Evolutionary conservation across 371 early-diverging fungal genomes (phyloP), one percentile per base, ranked within the genome.

Genomic region (Apophysomyces elegans): DNA sequence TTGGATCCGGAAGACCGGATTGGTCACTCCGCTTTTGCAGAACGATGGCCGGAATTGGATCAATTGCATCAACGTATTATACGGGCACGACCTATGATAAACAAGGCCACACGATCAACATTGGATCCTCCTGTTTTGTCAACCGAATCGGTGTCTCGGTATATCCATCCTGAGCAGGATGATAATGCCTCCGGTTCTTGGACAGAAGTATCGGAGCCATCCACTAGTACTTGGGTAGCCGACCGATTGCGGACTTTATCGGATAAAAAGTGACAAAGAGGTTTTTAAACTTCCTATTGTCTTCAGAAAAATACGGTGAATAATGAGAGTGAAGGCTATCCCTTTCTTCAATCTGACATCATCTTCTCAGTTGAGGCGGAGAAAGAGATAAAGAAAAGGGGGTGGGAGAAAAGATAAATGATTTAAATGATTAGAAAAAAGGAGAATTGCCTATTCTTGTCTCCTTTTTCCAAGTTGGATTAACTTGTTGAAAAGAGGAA

Each of bases 11-110:
- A 67, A 59, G 62, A 63, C 41, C 43, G 68, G 7, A 21, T 59
- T 2, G 68, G 59, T 8, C 62, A 63, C 37, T 14, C 68, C 4
- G 45, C 57, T 5, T 62, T 67, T 54, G 58, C 50, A 39, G 12
- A 43, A 38, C 44, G 59, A 41, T 67, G 68, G 68, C 68, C 68
- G 7, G 63, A 13, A 16, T 54, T 67, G 18, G 47, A 62, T 39
- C 21, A 32, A 7, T 14, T 62, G 4, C 44, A 62, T 39, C 63
- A 67, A 46, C 58, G 56, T 12, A n/a, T 59, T 16, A 43, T 43
- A 16, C 44, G 39, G 4, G 60, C 60, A 59, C 41, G 54, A 21
- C 54, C 54, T 32, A 21, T 21, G 21, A 50, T 50, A 8, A 50
- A 50, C 11, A 50, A 50, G 21, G n/a, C 54, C 21, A 21, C 21